Base-by-base conservation (phyloP, 495 filamentous ascomycete genomes). In the Aspergillus heteromorphus region DNA sequence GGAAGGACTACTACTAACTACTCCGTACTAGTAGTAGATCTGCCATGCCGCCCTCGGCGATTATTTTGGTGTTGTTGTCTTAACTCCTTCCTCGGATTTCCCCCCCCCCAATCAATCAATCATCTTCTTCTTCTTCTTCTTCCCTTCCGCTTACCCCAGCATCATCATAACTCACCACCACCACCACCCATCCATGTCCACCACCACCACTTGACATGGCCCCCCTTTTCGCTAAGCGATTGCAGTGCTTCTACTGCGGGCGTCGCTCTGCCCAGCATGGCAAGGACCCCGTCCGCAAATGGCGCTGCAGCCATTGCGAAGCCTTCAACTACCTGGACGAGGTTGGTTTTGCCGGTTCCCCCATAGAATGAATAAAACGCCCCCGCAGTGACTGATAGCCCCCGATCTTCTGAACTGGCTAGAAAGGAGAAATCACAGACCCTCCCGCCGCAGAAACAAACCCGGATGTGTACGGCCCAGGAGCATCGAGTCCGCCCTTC, bases 361-460 rank as follows among this genome's bases (percentile, higher is more conserved):
- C 48, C 36, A 8, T 48, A 14, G 30, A 20, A 27, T 49, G 52
- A 45, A 57, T 34, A 13, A 10, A 8, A n/a, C 8, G 9, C 14
- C 1, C 14, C 0, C 10, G 36, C 0, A 11, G 1, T 31, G 48
- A 38, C 53, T 63, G 41, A 55, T 19, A 13, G 29, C 11, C 10
- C 18, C 8, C 10, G 10, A 40, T 21, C 17, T 38, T 38, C 34
- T 13, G 34, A 13, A 13, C 34, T 38, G 34, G 34, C 23, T 60
- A 92, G 87, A 80, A 89, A 65, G 91, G 91, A 62, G 79, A 92
- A 49, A 90, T 95, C 42, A 88, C 87, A 43, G 91, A 96, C 65
- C 89, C 91, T 14, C 91, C 91, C n/a, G 78, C 81, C 25, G 67
- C 77, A 9, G 78, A 73, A 21, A 75, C 72, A 16, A 70, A 72